A percentile compares a stretch with the other conserved stretches of the same genome.
Evolutionary conservation across 1,284 basidiomycete genomes (phyloP).

Genomic region (Ustilago vetiveriae): DNA sequence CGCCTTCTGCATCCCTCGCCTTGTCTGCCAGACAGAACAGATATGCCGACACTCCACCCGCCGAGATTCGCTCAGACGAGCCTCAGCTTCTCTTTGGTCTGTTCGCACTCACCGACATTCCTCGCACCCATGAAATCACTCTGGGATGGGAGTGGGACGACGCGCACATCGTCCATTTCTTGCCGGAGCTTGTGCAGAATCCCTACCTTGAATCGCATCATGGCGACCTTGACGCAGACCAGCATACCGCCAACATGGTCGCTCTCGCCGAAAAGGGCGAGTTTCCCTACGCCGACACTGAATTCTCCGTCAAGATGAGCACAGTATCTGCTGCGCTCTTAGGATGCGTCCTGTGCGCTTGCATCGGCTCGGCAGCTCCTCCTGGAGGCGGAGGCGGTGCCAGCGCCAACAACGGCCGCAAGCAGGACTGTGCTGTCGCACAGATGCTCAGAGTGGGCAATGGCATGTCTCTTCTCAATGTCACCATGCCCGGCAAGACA

Average conservation of each 20-base stretch:
- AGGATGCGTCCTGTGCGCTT: constrained; percentile 59
- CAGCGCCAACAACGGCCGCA: constrained; percentile 55
- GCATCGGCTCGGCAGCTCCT: constrained; percentile 60
- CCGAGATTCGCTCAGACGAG: constrained; percentile 62
- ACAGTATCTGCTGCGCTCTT: constrained; percentile 56
- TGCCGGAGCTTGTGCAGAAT: constrained; percentile 76
- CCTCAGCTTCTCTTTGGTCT: constrained; percentile 79
- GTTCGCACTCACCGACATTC: constrained; percentile 81
- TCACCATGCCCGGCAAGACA: constrained; percentile 48
- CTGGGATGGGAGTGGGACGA: constrained; percentile 98
- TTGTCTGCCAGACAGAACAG: constrained; percentile 20
- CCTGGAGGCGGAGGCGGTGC: constrained; percentile 56
- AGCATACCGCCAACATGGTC: constrained; percentile 45
- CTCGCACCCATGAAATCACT: constrained; percentile 84
- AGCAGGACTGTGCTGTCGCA: constrained; percentile 65
- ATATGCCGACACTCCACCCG: constrained; percentile 46
- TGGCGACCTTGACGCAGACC: constrained; percentile 26
- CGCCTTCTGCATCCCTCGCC: constrained; percentile 11
- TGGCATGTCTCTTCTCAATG: constrained; percentile 63
- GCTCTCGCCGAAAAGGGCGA: constrained; percentile 55
- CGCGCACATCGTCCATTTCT: constrained; percentile 82
- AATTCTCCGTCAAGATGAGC: constrained; percentile 61
- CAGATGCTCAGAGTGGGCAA: constrained; percentile 66
- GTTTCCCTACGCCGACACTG: constrained; percentile 62
- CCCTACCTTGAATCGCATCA: constrained; percentile 43